These are phyloP conservation scores for Beauveria australis DNA, from an alignment of 2,329 filamentous ascomycete genomes.

Conservation along the genomic window DNA sequence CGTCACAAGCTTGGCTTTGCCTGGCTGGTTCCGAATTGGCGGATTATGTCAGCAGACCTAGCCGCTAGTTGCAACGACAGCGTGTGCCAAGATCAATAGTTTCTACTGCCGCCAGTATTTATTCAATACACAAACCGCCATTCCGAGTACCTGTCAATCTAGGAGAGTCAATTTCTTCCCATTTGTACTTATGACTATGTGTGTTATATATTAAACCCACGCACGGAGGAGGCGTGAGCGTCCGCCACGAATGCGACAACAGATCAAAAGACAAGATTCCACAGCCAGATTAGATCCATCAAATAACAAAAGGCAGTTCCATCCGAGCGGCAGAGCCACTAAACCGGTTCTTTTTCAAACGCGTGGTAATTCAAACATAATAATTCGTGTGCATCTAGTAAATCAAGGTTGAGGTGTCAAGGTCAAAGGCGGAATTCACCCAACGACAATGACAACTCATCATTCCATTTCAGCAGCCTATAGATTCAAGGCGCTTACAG, in stretches of 20 bases:
- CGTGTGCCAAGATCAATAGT: too few species aligned
- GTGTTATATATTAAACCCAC: slow-evolving; percentile 10
- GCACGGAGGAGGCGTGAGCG: neutral
- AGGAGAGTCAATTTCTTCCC: neutral
- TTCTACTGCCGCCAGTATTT: too few species aligned
- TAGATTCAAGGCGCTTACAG: slow-evolving; percentile 9
- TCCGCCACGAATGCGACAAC: slow-evolving; percentile 3
- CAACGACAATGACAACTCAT: neutral
- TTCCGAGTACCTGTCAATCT: neutral
- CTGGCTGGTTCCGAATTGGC: neutral
- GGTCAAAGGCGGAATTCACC: neutral
- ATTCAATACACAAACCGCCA: too few species aligned
- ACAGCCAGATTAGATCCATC: slow-evolving; percentile 2
- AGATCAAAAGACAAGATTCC: neutral
- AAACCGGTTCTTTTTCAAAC: neutral
- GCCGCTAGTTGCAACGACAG: neutral
- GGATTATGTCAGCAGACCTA: slow-evolving; percentile 2
- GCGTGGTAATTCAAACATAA: neutral
- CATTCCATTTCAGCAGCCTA: neutral
- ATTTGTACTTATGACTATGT: slow-evolving; percentile 13
- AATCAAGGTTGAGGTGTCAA: neutral
- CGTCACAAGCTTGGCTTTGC: neutral
- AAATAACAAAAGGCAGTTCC: neutral
- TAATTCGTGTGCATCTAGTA: neutral
- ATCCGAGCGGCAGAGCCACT: slow-evolving; percentile 3